These are phyloP conservation scores for Cnidoscolus chayamansa DNA, from an alignment of 441 rosid species.

Conservation along the genomic window DNA sequence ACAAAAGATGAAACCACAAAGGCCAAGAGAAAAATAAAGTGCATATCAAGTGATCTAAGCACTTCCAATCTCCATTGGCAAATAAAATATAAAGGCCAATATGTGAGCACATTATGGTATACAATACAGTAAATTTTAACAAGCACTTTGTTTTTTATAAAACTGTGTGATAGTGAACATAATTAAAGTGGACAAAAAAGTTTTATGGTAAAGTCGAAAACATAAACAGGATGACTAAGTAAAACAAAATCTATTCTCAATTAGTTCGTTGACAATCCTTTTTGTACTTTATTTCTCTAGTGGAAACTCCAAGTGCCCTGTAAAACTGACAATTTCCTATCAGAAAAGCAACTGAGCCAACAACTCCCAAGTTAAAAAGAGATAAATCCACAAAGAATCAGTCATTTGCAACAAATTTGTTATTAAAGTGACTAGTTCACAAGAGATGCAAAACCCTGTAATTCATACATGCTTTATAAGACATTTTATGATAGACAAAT, in stretches of 20 bases:
- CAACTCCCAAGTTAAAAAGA: background rate
- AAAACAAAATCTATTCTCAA: slow-evolving; percentile 1
- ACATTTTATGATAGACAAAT: slow-evolving; percentile 2
- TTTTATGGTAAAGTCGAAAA: background rate
- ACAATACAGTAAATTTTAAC: background rate
- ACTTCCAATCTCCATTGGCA: slow-evolving; percentile 1
- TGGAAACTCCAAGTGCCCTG: background rate
- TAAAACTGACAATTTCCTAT: background rate
- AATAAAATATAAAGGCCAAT: background rate
- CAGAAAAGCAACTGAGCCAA: background rate
- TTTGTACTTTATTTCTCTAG: background rate
- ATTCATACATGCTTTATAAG: background rate
- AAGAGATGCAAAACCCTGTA: too few species aligned
- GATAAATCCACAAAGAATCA: background rate
- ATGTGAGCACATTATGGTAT: slow-evolving; percentile 3
- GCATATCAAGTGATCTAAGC: background rate
- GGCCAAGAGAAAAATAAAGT: background rate
- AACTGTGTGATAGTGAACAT: background rate
- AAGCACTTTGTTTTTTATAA: background rate
- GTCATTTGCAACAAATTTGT: background rate
- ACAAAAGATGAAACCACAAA: background rate
- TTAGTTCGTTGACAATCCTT: background rate
- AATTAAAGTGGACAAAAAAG: background rate
- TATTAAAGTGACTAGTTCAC: too few species aligned
- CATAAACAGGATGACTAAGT: background rate